Evolutionary conservation across 495 filamentous ascomycete species (phyloP), one percentile per base, ranked within the genome.

Genomic region (Sphaerosporella brunnea): DNA sequence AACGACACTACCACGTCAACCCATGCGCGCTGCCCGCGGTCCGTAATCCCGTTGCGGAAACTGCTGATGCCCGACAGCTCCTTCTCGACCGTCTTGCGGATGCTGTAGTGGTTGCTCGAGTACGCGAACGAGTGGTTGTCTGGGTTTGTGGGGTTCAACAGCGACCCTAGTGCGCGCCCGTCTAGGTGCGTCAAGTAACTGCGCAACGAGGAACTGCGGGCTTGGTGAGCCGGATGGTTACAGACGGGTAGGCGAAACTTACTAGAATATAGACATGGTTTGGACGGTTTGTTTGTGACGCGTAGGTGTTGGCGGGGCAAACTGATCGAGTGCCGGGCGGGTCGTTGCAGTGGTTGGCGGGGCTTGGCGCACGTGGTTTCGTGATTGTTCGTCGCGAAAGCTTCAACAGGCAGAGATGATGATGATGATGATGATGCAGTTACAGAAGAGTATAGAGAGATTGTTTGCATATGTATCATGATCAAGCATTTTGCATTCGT

Each of bases 1-100:
- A 84, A 93, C 4, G 73, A 69, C 36, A 70, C 64, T 56, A 85
- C 93, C 10, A 94, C 75, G 21, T 93, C 84, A 2, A 79, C 64
- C 90, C 88, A 95, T 1, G 77, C 74, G 39, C 34, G 20, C 11
- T 36, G 52, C 3, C 48, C 53, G 23, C 55, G 58, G 0, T 58
- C 23, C 42, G 66, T 72, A 36, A 71, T 66, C 42, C 80, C 55
- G 9, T 56, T 45, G 13, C 53, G 38, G 23, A 57, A 49, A 4
- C 35, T 47, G 1, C 44, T 20, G 3, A 58, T 50, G 3, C 49
- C 42, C 0, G 71, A 69, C n/a, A 84, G 63, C 13, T 65, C 64
- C 41, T 75, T 73, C 23, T 73, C 71, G 11, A 93, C 64, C 48
- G 84, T 73, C 45, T 68, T 64, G 36, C 70, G 66, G 9, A 72